phyloP scores from a whole-genome alignment of 345 rosid species.

The Eucalyptus lansdowneana region DNA sequence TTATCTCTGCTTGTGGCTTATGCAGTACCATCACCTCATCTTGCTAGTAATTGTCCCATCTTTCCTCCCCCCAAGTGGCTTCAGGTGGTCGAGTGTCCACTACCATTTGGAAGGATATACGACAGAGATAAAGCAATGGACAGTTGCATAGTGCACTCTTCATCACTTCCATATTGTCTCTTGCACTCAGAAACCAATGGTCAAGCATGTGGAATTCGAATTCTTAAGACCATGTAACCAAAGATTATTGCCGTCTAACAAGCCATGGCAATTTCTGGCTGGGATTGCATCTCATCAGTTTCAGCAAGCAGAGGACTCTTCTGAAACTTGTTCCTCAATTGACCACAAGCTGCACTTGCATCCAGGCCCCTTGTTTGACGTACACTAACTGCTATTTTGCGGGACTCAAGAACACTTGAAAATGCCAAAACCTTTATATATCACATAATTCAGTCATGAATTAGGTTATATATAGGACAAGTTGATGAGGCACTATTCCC shows the following conservation, averaged over 20 bases:
- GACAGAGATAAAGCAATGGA: not conserved
- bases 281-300: constrained; percentile 12
- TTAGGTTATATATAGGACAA: not conserved
- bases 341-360: constrained; percentile 98
- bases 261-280: constrained; percentile 33
- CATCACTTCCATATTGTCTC: not conserved
- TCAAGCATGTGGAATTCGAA: not conserved
- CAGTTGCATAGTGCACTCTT: not conserved
- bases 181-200: not conserved
- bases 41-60: not conserved
- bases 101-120: not conserved
- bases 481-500: not conserved
- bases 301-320: constrained; percentile 51
- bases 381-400: constrained; percentile 58
- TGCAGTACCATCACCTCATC: not conserved
- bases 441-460: not conserved
- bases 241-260: not conserved
- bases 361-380: constrained; percentile 91
- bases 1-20: not conserved
- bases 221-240: not conserved
- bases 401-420: constrained; percentile 58
- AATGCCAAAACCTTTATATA: constrained; percentile 50
- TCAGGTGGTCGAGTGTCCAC: not conserved
- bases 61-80: not conserved
- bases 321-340: constrained; percentile 89